Conservation (phyloP, 2,329 filamentous ascomycete species). For the Shiraia bambusicola region DNA sequence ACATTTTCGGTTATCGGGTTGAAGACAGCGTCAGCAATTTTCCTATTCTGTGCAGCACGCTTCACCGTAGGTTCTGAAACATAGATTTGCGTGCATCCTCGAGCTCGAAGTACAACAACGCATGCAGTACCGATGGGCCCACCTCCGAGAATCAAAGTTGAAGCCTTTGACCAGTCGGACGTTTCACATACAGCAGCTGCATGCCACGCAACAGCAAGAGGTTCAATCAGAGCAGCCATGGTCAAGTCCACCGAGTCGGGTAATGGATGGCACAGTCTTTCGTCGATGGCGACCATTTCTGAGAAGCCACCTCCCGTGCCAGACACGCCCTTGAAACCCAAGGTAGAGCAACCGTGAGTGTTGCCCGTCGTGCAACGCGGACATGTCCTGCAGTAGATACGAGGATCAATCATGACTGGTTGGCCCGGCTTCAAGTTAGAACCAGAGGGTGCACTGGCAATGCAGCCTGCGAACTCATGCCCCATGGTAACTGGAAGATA, state of each 20-base stretch:
- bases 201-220: slow-evolving; percentile 36
- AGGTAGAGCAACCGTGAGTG: slow-evolving; percentile 25
- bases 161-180: slow-evolving; percentile 12
- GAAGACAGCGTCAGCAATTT: slow-evolving; percentile 28
- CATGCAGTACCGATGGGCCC: slow-evolving; percentile 32
- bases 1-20: slow-evolving; percentile 32
- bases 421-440: slow-evolving; percentile 26
- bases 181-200: slow-evolving; percentile 16
- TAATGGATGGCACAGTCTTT: slow-evolving; percentile 22
- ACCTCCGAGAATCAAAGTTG: slow-evolving; percentile 29
- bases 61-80: slow-evolving; percentile 29
- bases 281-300: slow-evolving; percentile 25
- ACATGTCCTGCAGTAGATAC: slow-evolving; percentile 32
- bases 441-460: slow-evolving; percentile 17
- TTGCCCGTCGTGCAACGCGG: slow-evolving; percentile 13
- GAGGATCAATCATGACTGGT: slow-evolving; percentile 32
- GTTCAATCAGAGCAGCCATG: slow-evolving; percentile 32
- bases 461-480: slow-evolving; percentile 36
- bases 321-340: slow-evolving; percentile 31
- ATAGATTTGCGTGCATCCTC: slow-evolving; percentile 22
- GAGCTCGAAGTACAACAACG: slow-evolving; percentile 20
- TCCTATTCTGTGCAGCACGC: slow-evolving; percentile 23
- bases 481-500: slow-evolving; percentile 31
- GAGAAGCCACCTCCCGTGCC: slow-evolving; percentile 32
- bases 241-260: slow-evolving; percentile 26